Base-by-base conservation (phyloP, 2,329 filamentous ascomycete species). In the Aspergillus fumigatiaffinis region DNA sequence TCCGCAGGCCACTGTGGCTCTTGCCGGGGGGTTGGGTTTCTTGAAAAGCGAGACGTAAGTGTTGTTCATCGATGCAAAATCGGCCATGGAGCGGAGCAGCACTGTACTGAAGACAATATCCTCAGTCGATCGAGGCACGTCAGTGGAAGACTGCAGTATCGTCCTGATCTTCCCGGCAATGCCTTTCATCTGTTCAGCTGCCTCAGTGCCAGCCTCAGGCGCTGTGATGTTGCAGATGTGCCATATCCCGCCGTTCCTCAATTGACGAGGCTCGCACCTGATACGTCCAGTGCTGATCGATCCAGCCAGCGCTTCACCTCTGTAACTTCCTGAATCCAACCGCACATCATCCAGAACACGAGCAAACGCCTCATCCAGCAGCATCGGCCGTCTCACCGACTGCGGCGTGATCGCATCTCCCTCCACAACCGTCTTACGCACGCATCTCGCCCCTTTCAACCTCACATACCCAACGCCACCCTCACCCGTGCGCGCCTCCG, bases 1-100 rank as follows among this genome's bases (percentile, higher is more conserved):
- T 3, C 91, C 91, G 60, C 88, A 89, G 0, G 91, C 87, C 51
- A 97, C 84, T 4, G 92, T 96, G 51, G 95, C 88, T 51, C 94
- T 80, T 0, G 92, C 86, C 0, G 94, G 91, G 0, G 94, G 94
- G 62, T 92, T 96, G 0, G 92, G 88, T 51, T 82, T 79, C 21
- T 77, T 76, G 73, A 97, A 97, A 46, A 92, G 82, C 8, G 82
- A 79, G 4, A 85, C 86, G 73, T 97, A 99, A 60, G 89, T 77
- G 26, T 78, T 73, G 73, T 97, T 97, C 64, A 96, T 79, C 17
- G 77, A 67, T 0, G 85, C 79, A 72, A 97, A 99, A 73, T 92
- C 86, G 21, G 83, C 72, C 89, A 97, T 97, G 56, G 82, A 82
- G 53, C 88, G 86, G 35, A 99, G 83, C 51, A 95, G 77, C 53